Evolutionary conservation across 1,284 basidiomycete species (phyloP), one percentile per base, ranked within the genome.

Genomic region (Schizopora paradoxa): DNA sequence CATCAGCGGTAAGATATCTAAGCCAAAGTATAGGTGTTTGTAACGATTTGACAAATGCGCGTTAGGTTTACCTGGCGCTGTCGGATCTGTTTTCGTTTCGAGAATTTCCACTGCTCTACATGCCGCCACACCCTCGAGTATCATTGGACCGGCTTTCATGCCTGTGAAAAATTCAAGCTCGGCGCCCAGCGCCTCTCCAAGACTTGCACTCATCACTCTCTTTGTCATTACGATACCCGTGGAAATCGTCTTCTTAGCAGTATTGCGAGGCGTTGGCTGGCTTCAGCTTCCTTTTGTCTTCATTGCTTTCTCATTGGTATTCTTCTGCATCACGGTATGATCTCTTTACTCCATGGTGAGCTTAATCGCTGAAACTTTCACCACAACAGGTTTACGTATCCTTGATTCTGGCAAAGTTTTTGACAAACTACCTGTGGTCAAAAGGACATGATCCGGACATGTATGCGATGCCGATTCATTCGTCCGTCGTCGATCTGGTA

Each of bases 381-480:
- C 14, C 18, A 19, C 16, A n/a, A 4, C 55, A 91, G 90, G 79
- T 86, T 25, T 60, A 70, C 4, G 67, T 82, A 49, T 91, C 91
- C 1, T 72, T 97, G 5, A 33, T 73, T 25, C 61, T 88, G 19
- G 88, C 88, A 0, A 79, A 77, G 42, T 58, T 64, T 7, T 70
- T 95, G 26, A 94, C 92, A 0, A 67, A 82, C 35, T 79, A 82
- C 59, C 75, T 97, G 31, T 97, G 93, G 93, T 77, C 76, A 18
- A 77, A 73, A 48, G 74, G 82, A 29, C 75, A 86, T 38, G 95
- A 98, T 62, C 95, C 95, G 8, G 93, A 96, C 63, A 86, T 88
- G 65, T 96, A 97, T 63, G 91, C 91, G 2, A 69, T 98, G 14
- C 95, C 95, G 2, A 79, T 95, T 29, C 90, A 96, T 54, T 91